Conservation (phyloP, 148 eudicot genomes). For the Rhododendron mucronatum region DNA sequence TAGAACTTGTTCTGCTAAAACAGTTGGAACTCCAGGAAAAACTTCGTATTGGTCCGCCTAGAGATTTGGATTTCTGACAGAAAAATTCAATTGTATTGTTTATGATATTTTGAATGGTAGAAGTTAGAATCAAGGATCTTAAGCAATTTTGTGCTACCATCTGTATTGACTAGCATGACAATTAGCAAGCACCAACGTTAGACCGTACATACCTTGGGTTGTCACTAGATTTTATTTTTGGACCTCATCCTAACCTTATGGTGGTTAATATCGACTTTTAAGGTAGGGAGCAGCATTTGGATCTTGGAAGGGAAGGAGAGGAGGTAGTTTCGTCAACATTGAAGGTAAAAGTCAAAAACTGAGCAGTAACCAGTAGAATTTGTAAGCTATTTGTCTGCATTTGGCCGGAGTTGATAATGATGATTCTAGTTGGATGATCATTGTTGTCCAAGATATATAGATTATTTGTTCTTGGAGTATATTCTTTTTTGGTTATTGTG, state of each 20-base stretch:
- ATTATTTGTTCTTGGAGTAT: neutral
- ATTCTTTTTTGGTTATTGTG: neutral
- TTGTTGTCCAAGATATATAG: neutral
- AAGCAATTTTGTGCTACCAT: neutral
- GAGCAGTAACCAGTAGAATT: neutral
- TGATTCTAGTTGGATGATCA: neutral
- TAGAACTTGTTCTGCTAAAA: constrained; percentile 79
- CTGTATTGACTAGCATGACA: neutral
- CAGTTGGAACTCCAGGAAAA: constrained; percentile 63
- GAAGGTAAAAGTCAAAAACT: neutral
- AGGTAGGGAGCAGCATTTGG: neutral
- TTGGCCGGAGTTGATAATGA: neutral
- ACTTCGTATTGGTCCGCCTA: constrained; percentile 52
- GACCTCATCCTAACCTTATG: neutral
- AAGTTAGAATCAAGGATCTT: neutral
- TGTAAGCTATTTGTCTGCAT: neutral
- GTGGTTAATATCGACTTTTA: neutral
- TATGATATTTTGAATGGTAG: neutral
- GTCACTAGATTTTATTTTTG: neutral
- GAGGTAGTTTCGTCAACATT: neutral
- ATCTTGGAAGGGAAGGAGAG: neutral
- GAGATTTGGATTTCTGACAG: constrained; percentile 25
- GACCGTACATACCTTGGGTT: neutral
- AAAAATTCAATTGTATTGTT: neutral
- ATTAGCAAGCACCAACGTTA: neutral